Percentiles rank a stretch among this genome's conserved stretches.
Evolutionary conservation across 176 grass and related monocot species (phyloP).

Genomic region (Puya raimondii): DNA sequence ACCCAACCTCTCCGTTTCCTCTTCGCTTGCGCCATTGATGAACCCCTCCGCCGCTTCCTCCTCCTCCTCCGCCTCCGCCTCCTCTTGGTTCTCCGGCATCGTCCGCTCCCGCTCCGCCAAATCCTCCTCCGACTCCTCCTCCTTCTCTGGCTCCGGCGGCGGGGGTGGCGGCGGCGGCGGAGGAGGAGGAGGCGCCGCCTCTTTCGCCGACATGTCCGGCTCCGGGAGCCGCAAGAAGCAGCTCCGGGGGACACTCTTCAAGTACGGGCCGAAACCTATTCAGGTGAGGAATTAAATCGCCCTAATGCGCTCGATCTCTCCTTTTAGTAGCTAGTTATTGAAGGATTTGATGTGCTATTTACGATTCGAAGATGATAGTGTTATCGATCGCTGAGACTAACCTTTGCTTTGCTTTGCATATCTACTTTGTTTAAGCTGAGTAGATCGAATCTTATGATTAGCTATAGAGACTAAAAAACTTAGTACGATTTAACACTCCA

Average conservation of each 20-base stretch:
- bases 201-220: slow-evolving; percentile 17
- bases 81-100: slow-evolving; percentile 3
- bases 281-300: slow-evolving; percentile 37
- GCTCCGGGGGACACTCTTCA: slow-evolving; percentile 65
- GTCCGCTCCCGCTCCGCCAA: slow-evolving; percentile 19
- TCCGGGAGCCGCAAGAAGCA: slow-evolving; percentile 38
- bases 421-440: too few species aligned
- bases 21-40: background rate
- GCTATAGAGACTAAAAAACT: too few species aligned
- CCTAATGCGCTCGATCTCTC: background rate
- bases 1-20: too few species aligned
- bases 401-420: too few species aligned
- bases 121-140: slow-evolving; percentile 27
- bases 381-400: too few species aligned
- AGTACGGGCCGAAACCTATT: slow-evolving; percentile 76
- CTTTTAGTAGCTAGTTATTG: background rate
- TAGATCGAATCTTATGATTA: too few species aligned
- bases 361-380: too few species aligned
- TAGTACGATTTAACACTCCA: too few species aligned
- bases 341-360: background rate
- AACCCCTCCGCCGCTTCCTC: background rate
- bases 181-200: slow-evolving; percentile 7
- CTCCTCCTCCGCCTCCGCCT: background rate
- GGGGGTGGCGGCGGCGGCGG: slow-evolving; percentile 20
- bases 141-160: slow-evolving; percentile 64